These are phyloP conservation scores for Syncephalis plumigaleata DNA, from an alignment of 371 early-diverging fungal genomes.

Conservation along the genomic window DNA sequence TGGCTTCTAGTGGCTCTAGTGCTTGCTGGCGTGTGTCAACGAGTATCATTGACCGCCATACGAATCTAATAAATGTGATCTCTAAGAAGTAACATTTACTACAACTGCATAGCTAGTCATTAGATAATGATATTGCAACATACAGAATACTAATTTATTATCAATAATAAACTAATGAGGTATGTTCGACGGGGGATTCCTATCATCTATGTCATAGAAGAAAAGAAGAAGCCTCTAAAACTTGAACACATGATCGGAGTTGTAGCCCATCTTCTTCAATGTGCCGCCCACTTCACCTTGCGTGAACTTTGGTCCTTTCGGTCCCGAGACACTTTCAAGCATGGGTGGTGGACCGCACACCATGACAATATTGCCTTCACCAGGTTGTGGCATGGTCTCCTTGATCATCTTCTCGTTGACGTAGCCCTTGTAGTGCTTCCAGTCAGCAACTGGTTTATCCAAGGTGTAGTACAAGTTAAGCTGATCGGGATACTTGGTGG, in stretches of 20 bases:
- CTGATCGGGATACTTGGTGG: conserved; percentile 49
- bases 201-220: too few relatives aligned
- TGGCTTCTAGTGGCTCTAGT: too few relatives aligned
- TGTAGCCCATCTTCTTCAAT: conserved; percentile 71
- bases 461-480: conserved; percentile 65
- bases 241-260: conserved; percentile 66
- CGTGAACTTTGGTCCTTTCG: conserved; percentile 54
- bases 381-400: conserved; percentile 39
- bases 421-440: conserved; percentile 52
- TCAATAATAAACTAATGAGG: too few relatives aligned
- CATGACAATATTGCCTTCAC: conserved; percentile 37
- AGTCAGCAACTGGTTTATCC: conserved; percentile 45
- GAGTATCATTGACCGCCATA: too few relatives aligned
- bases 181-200: too few relatives aligned
- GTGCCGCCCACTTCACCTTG: conserved; percentile 77
- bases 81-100: too few relatives aligned
- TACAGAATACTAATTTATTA: too few relatives aligned
- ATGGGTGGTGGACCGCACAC: conserved; percentile 66
- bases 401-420: conserved; percentile 46
- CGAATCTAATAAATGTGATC: too few relatives aligned
- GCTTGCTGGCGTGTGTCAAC: too few relatives aligned
- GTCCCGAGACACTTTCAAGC: conserved; percentile 30
- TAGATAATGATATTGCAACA: too few relatives aligned
- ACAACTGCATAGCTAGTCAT: too few relatives aligned
- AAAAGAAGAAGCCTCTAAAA: conserved; percentile 28